A percentile compares a stretch with the other conserved stretches of the same genome.
phyloP scores from a whole-genome alignment of 192 early-diverging fungal species.

The Physocladia obscura region DNA sequence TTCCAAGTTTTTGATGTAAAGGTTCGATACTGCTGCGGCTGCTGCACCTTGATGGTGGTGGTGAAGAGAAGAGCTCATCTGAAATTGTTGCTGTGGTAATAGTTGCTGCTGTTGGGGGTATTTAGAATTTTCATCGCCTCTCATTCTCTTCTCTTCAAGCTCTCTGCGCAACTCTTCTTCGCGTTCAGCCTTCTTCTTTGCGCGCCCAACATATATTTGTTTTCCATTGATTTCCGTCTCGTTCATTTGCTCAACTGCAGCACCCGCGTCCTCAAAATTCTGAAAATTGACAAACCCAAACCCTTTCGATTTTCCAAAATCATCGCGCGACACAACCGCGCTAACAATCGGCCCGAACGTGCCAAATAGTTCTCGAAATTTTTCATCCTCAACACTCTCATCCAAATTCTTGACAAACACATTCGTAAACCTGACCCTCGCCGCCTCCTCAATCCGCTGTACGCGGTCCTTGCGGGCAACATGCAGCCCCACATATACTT shows the following conservation, averaged over 20 bases:
- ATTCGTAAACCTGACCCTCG: conserved; percentile 92
- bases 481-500: conserved; percentile 94
- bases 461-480: conserved; percentile 89
- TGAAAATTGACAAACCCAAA: conserved; percentile 99
- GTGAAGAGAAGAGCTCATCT: too few species aligned
- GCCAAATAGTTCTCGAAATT: conserved; percentile 76
- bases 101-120: too few species aligned
- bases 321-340: conserved; percentile 71
- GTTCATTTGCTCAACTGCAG: conserved; percentile 89
- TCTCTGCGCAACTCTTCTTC: conserved; percentile 93
- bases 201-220: conserved; percentile 91
- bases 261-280: conserved; percentile 82
- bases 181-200: conserved; percentile 98
- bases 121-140: conserved; percentile 94
- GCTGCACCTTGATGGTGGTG: too few species aligned
- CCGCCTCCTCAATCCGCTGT: conserved; percentile 82
- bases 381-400: conserved; percentile 73
- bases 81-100: too few species aligned
- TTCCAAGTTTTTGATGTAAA: conserved; percentile 99
- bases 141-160: conserved; percentile 93
- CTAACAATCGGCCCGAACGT: conserved; percentile 84
- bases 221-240: conserved; percentile 89
- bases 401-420: conserved; percentile 97
- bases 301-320: conserved; percentile 81
- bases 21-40: too few species aligned